Evolutionary conservation across 2,329 filamentous ascomycete species (phyloP).

Genomic region (Cordyceps farinosa): DNA sequence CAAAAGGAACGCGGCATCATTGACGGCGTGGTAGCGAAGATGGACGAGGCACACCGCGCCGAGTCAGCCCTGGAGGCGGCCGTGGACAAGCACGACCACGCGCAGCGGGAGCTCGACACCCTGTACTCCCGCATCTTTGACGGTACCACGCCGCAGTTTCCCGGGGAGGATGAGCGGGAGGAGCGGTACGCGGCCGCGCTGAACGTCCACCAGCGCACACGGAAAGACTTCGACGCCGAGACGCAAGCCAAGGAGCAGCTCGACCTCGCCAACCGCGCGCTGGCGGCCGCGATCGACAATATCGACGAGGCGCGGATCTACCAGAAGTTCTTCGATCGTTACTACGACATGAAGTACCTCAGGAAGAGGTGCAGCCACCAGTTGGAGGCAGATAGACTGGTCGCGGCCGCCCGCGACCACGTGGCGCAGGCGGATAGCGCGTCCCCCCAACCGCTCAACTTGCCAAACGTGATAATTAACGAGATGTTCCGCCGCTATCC

Average conservation of each 20-base stretch:
- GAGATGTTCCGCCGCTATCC: too few relatives aligned
- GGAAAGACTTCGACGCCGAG: conserved; percentile 39
- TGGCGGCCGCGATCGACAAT: conserved; percentile 33
- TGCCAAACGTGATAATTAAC: too few relatives aligned
- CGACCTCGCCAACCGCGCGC: conserved; percentile 34
- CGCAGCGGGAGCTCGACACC: conserved; percentile 46
- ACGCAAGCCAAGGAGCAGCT: conserved; percentile 39
- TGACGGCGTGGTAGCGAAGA: conserved; percentile 37
- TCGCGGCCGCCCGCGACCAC: too few relatives aligned
- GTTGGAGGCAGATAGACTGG: too few relatives aligned
- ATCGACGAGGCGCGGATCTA: conserved; percentile 41
- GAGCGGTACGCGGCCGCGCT: conserved; percentile 32
- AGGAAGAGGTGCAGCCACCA: too few relatives aligned
- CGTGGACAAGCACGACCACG: conserved; percentile 34
- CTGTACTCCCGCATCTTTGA: conserved; percentile 53
- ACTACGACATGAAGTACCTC: too few relatives aligned
- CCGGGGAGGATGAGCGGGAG: conserved; percentile 51
- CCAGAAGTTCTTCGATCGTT: too few relatives aligned
- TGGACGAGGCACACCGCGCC: conserved; percentile 37
- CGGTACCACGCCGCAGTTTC: conserved; percentile 49
- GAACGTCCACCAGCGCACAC: conserved; percentile 36
- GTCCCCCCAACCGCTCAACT: too few relatives aligned
- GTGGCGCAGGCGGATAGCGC: too few relatives aligned
- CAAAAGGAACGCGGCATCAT: conserved; percentile 43
- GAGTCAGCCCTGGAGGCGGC: conserved; percentile 35